Evolutionary conservation across 441 rosid species (phyloP).

Genomic region (Gossypium schwendimanii): DNA sequence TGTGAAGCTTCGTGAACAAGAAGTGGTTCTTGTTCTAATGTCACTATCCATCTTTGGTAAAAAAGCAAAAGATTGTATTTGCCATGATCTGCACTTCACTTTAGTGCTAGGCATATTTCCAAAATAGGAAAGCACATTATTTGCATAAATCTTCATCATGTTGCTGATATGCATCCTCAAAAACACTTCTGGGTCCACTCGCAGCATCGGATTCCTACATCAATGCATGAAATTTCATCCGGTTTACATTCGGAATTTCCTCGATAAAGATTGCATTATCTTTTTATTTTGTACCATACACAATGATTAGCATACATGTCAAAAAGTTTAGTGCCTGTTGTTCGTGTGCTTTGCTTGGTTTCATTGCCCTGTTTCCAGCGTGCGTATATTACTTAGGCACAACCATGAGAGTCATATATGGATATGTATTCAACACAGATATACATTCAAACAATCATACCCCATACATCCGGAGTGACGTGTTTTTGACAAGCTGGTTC

Average conservation of each 20-base stretch:
- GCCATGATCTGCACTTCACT: background rate
- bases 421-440: background rate
- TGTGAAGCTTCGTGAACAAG: background rate
- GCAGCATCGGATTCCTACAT: background rate
- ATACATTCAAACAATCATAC: too few relatives aligned
- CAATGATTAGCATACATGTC: background rate
- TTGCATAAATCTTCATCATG: background rate
- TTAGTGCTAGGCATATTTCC: background rate
- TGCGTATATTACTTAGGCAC: background rate
- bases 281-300: background rate
- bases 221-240: background rate
- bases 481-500: too few relatives aligned
- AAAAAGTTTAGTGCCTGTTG: background rate
- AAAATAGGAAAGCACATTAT: background rate
- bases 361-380: background rate
- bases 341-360: background rate
- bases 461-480: background rate
- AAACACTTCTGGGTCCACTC: background rate
- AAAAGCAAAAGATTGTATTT: background rate
- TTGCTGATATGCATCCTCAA: background rate
- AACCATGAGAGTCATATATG: background rate
- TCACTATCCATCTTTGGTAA: background rate
- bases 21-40: too few relatives aligned
- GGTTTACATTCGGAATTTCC: background rate
- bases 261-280: background rate